These are phyloP conservation scores for Selaginella tamariscina DNA, from an alignment of 75 land plant species.

Conservation along the genomic window DNA sequence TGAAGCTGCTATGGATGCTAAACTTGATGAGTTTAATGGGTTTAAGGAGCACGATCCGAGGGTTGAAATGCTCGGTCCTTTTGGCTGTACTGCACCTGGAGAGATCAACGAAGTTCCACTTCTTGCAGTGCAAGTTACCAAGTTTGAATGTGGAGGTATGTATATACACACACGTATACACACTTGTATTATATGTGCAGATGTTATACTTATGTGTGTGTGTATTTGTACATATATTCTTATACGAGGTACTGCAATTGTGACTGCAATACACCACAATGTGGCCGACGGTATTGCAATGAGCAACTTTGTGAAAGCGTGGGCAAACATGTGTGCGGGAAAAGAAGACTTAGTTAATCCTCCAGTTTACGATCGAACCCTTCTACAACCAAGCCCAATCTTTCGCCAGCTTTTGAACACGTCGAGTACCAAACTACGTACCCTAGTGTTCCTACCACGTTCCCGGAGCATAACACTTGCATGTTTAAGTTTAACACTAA, in stretches of 20 bases:
- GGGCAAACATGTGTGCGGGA: neutral
- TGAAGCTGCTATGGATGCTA: conserved; percentile 17
- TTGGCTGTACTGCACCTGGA: neutral
- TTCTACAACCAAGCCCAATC: too few relatives aligned
- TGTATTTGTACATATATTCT: too few relatives aligned
- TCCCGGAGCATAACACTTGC: neutral
- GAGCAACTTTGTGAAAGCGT: conserved; percentile 10
- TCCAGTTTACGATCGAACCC: neutral
- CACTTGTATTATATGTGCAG: too few relatives aligned
- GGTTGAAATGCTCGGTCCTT: neutral
- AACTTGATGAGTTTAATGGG: conserved; percentile 15
- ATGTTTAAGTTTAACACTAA: neutral
- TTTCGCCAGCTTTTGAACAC: too few relatives aligned
- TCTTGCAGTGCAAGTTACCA: conserved; percentile 1
- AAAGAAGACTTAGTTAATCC: neutral
- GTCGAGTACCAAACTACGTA: neutral
- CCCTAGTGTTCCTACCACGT: neutral
- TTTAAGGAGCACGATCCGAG: conserved; percentile 7
- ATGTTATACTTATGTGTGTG: too few relatives aligned
- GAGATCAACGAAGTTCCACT: neutral
- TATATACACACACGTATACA: too few relatives aligned
- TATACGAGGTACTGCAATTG: too few relatives aligned
- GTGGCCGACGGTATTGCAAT: conserved; percentile 7
- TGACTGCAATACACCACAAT: neutral
- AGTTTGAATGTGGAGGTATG: conserved; percentile 14